Conservation (phyloP, 352 stramenopile species). For the Phytophthora tentaculata region DNA sequence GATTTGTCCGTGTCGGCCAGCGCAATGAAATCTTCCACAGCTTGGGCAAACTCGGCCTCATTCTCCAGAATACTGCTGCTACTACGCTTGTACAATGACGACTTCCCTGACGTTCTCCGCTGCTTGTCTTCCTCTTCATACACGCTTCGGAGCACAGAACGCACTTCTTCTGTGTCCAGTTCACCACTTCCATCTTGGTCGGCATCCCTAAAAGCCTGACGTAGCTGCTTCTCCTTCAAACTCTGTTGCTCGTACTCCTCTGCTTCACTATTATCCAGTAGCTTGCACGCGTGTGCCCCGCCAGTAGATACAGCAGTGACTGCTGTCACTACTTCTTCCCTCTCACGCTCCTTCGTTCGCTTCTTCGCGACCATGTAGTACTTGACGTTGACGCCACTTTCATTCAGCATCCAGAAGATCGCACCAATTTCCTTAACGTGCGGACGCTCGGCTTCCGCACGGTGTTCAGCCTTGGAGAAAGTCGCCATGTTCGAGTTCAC, state of each 20-base stretch:
- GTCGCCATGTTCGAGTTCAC: constrained; percentile 69
- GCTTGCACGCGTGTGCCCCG: constrained; percentile 62
- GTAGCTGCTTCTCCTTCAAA: constrained; percentile 88
- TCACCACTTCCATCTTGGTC: constrained; percentile 81
- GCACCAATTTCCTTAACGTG: constrained; percentile 86
- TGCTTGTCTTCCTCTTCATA: constrained; percentile 75
- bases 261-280: constrained; percentile 70
- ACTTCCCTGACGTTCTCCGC: constrained; percentile 39
- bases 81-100: constrained; percentile 37
- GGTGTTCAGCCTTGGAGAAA: constrained; percentile 71
- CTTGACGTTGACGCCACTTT: constrained; percentile 78
- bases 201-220: constrained; percentile 76
- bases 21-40: constrained; percentile 80
- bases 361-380: constrained; percentile 86
- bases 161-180: constrained; percentile 81
- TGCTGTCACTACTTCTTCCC: constrained; percentile 61
- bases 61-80: constrained; percentile 64
- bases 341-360: constrained; percentile 51
- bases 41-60: constrained; percentile 62
- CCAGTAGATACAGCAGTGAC: constrained; percentile 56
- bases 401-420: constrained; percentile 88
- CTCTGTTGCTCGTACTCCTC: constrained; percentile 83
- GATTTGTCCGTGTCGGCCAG: constrained; percentile 82
- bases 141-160: constrained; percentile 70
- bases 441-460: constrained; percentile 53